Evolutionary conservation across 768 basidiomycete genomes (phyloP), one percentile per base, ranked within the genome.

Genomic region (Pholiota conissans): DNA sequence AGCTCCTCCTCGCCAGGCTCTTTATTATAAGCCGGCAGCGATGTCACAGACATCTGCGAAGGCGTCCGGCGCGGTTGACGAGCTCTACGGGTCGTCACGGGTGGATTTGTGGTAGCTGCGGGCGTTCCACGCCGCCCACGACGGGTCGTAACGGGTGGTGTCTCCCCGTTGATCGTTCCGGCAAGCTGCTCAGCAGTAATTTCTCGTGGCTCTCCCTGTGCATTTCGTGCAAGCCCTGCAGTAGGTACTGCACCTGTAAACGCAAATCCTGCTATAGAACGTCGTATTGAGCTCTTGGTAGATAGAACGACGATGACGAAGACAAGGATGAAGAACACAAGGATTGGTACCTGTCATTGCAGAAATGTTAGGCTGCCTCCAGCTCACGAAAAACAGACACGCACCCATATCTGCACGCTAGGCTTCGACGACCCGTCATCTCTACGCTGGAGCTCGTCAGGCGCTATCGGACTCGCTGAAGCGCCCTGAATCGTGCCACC

Each of bases 1-100:
- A 93, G 77, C 68, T 93, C 91, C 35, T 86, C 78, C 48, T 91
- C 91, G 14, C 90, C 91, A 0, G 91, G 90, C 59, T 93, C 91
- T 71, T 91, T 91, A 75, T 83, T 89, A 63, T 93, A 93, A 27
- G 79, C 83, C 5, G 91, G 91, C 28, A 93, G 69, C 5, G 87
- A 91, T 27, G 80, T 83, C 7, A 89, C 90, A 5, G 89, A 91
- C 51, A 92, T 85, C 68, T 91, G 90, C 45, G 89, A 91, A 3
- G 91, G 87, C 4, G 89, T 91, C 34, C 89, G 79, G 24, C 87
- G 73, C 28, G 73, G 69, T 51, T 79, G 70, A 4, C 79, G 67
- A 0, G 69, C 53, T 57, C 78, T 68, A 26, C 73, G 69, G 9
- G 72, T 66, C 8, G 69, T 63, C 6, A 32, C 30, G 28, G 70